Percentiles rank a stretch among this genome's conserved stretches.
phyloP scores from a whole-genome alignment of 2,329 filamentous ascomycete species.

The Xylariaceae sp. region DNA sequence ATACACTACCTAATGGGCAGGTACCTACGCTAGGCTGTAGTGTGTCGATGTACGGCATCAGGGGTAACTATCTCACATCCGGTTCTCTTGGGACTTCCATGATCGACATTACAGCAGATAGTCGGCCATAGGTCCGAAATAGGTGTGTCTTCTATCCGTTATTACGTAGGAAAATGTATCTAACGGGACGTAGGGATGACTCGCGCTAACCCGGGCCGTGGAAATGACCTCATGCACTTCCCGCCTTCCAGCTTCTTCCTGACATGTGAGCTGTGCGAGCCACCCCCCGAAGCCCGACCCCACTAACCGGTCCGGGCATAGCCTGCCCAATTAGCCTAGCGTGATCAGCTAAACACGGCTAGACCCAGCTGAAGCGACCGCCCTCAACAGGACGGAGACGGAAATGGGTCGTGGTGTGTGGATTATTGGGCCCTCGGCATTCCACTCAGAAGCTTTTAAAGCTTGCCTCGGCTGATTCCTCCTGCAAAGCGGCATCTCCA shows the following conservation, averaged over 20 bases:
- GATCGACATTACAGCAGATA: not conserved
- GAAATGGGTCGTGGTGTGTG: not conserved
- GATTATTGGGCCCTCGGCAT: slow-evolving; percentile 27
- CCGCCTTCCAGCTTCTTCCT: not conserved
- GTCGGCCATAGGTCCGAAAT: not conserved
- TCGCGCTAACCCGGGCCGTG: not conserved
- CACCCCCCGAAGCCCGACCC: not conserved
- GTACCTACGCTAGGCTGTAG: not conserved
- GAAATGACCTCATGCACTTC: not conserved
- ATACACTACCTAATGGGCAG: not conserved
- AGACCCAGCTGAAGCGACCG: not conserved
- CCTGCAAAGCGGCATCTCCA: slow-evolving; percentile 26
- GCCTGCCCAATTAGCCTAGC: not conserved
- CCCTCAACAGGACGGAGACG: not conserved
- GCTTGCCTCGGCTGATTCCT: slow-evolving; percentile 31
- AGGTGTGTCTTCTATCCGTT: not conserved
- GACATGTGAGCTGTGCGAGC: not conserved
- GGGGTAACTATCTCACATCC: not conserved
- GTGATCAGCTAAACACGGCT: not conserved
- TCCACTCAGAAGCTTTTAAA: slow-evolving; percentile 24
- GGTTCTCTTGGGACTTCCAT: not conserved
- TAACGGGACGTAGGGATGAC: not conserved
- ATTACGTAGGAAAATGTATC: not conserved
- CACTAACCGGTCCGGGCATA: not conserved
- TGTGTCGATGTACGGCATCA: not conserved